Base-by-base conservation (phyloP, 805 yeast genomes). In the Danielia oregonensis region DNA sequence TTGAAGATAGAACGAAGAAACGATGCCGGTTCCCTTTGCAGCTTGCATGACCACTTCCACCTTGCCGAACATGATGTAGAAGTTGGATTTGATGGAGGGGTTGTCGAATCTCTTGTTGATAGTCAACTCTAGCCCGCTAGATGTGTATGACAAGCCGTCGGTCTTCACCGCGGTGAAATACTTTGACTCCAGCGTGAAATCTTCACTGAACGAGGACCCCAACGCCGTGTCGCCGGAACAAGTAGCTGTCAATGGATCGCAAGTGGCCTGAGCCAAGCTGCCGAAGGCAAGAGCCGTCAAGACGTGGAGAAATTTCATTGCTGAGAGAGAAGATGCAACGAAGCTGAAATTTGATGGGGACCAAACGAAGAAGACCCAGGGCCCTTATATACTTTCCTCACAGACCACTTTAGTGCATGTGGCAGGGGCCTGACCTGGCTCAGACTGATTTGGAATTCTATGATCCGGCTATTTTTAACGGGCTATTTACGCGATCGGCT, bases 41-140 rank as follows among this genome's bases (percentile, higher is more conserved):
- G 89, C 84, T 55, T 80, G 72, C 40, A 84, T 56, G 1, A 67
- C 68, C 5, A 78, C 87, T 56, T 85, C 94, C 19, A 87, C 76
- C 44, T 78, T 78, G 39, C 97, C 97, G 58, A 80, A 89, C 93
- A 88, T 85, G 48, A 89, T 76, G 63, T 86, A 86, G 57, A 83
- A 86, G 43, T 81, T 73, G 4, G 95, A 86, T 46, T 70, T 72
- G 36, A 87, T 61, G 5, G 88, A 73, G 3, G 96, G 96, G 53
- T 85, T 83, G 54, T 86, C 93, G 39, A 68, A 79, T 46, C 81
- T 67, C 44, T 79, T 65, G 2, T 72, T 65, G 26, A 89, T 56
- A 1, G 82, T 72, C 47, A 89, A 57, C 25, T 61, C 52, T 9
- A 80, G 59, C n/a, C 97, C 97, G 17, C 74, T 72, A 6, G 62